Base-by-base conservation (phyloP, 2,329 filamentous ascomycete genomes). In the Fusarium liriodendri region DNA sequence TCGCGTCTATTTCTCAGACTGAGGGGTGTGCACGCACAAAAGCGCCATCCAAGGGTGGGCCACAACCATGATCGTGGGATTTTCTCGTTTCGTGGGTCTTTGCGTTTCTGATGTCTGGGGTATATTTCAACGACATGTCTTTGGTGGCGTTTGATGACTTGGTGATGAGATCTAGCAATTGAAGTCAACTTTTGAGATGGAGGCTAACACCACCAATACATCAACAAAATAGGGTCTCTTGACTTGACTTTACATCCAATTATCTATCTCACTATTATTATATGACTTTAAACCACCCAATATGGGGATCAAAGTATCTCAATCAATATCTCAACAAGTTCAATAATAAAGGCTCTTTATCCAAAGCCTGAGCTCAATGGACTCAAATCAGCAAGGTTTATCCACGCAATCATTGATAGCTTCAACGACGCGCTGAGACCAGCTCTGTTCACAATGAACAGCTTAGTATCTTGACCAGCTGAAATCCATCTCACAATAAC, bases 21-120 rank as follows among this genome's bases (percentile, higher is more conserved):
- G 22, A 33, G 66, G 62, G 67, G 60, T 33, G 61, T 60, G 38
- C 50, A 63, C 50, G 67, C 67, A 65, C 59, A 62, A 62, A 62
- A 22, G 22, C 40, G 57, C 57, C 55, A 40, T 59, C 45, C 38
- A 52, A 38, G 8, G 42, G 68, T 72, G 64, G 68, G 27, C 58
- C 71, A 25, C 38, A 42, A 50, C 59, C 59, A 62, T 45, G n/a
- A 62, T 62, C 59, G 59, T 62, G 59, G 59, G 42, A 52, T 50
- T 60, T 65, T 61, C 37, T 50, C 62, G 59, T 37, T 69, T 71
- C 50, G 63, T 68, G 57, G 40, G 62, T 16, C 38, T 22, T 50
- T 45, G 62, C 52, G 50, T 37, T 63, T 64, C 55, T 27, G 18
- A 52, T 54, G 35, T 52, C 42, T 66, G 37, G 47, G 64, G 35